Percentiles rank a stretch among this genome's conserved stretches.
Conservation (phyloP, 148 eudicot species). For the Pharnaceum exiguum region DNA sequence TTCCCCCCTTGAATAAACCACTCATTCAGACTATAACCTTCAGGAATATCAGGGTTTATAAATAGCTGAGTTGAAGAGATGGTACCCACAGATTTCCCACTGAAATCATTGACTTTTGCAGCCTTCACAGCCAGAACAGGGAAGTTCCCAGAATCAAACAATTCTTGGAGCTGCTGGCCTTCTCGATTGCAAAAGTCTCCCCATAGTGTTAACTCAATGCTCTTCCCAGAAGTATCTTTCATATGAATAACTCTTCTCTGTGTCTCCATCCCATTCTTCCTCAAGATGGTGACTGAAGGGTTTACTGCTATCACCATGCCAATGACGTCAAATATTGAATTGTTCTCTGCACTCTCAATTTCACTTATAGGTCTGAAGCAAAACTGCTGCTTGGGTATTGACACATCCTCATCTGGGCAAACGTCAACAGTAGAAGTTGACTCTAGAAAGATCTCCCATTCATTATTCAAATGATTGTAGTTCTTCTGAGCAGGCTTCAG, state of each 20-base stretch:
- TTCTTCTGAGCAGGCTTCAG: conserved; percentile 86
- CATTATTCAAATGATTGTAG: conserved; percentile 92
- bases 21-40: conserved; percentile 46
- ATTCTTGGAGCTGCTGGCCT: conserved; percentile 82
- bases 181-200: conserved; percentile 95
- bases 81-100: conserved; percentile 81
- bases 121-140: conserved; percentile 92
- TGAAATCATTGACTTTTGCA: conserved; percentile 89
- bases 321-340: conserved; percentile 77
- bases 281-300: conserved; percentile 84
- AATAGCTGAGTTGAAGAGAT: conserved; percentile 81
- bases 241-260: conserved; percentile 72
- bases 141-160: conserved; percentile 59
- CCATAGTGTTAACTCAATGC: conserved; percentile 94
- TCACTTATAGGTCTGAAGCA: conserved; percentile 76
- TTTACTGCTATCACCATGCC: conserved; percentile 71
- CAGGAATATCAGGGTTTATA: conserved; percentile 74
- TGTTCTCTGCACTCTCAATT: conserved; percentile 73
- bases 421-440: conserved; percentile 75
- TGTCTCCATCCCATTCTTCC: conserved; percentile 99
- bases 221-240: conserved; percentile 74
- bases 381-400: conserved; percentile 88
- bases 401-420: conserved; percentile 88
- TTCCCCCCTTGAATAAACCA: conserved; percentile 84
- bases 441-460: conserved; percentile 96